Percentiles rank a stretch among this genome's conserved stretches.
These are phyloP conservation scores for Hypholoma sublateritium DNA, from an alignment of 768 basidiomycete species.

Conservation along the genomic window DNA sequence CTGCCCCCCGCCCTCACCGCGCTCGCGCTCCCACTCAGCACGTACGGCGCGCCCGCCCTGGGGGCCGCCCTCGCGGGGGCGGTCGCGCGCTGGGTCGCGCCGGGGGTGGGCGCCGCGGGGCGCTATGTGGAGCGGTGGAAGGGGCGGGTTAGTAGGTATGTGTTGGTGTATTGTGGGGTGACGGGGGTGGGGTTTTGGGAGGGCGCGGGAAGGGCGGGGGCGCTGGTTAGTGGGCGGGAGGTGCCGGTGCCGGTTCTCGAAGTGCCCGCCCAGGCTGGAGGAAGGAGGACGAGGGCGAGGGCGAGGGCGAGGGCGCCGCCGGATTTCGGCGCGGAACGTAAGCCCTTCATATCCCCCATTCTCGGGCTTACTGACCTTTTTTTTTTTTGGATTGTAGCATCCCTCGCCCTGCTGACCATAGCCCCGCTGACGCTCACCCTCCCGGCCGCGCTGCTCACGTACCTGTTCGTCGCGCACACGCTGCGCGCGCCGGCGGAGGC, in stretches of 20 bases:
- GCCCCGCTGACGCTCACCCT: conserved; percentile 79
- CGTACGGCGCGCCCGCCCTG: neutral
- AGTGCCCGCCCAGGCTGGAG: neutral
- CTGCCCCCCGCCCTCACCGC: conserved; percentile 48
- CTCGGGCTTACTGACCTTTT: no score
- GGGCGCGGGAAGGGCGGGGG: conserved; percentile 49
- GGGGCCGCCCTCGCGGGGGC: conserved; percentile 33
- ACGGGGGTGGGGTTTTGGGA: conserved; percentile 72
- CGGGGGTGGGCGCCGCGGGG: conserved; percentile 44
- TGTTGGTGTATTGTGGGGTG: conserved; percentile 71
- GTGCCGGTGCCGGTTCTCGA: conserved; percentile 20
- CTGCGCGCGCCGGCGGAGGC: conserved; percentile 70
- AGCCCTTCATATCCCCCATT: no score
- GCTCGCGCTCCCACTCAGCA: conserved; percentile 12
- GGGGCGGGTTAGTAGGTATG: conserved; percentile 54
- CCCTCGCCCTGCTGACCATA: conserved; percentile 72
- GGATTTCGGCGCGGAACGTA: conserved; percentile 61
- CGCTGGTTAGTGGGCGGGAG: conserved; percentile 37
- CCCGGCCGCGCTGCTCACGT: conserved; percentile 79
- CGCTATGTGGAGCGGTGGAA: conserved; percentile 57
- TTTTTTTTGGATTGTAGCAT: conserved; percentile 47
- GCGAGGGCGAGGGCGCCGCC: conserved; percentile 20
- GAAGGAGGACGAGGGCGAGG: conserved; percentile 3
- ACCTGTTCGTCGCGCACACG: conserved; percentile 87
- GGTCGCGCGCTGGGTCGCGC: conserved; percentile 42